Percentiles rank a stretch among this genome's conserved stretches.
Conservation (phyloP, 345 rosid species). For the Ceriops decandra region DNA sequence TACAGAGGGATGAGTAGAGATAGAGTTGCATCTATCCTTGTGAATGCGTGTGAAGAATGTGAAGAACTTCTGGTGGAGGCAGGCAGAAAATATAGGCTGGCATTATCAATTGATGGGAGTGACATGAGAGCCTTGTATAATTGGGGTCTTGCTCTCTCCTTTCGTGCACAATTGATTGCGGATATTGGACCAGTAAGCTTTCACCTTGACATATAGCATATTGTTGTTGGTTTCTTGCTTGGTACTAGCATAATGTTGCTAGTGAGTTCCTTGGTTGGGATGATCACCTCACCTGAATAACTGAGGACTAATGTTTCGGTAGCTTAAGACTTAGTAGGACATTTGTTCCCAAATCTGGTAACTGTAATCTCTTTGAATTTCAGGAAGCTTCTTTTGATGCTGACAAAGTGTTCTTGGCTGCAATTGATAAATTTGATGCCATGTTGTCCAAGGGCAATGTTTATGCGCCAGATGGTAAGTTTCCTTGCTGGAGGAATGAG, state of each 20-base stretch:
- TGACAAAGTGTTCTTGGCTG: conserved; percentile 71
- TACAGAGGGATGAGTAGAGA: conserved; percentile 30
- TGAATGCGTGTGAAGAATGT: conserved; percentile 58
- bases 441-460: conserved; percentile 63
- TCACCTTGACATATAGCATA: neutral
- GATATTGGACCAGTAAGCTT: conserved; percentile 71
- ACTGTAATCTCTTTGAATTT: conserved; percentile 14
- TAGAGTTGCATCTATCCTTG: conserved; percentile 40
- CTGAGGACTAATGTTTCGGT: neutral
- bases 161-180: conserved; percentile 68
- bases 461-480: conserved; percentile 61
- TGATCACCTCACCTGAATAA: no score
- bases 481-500: neutral
- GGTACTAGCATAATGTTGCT: no score
- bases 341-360: neutral
- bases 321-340: neutral
- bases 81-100: conserved; percentile 59
- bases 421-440: conserved; percentile 63
- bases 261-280: neutral
- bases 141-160: conserved; percentile 76
- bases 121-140: conserved; percentile 64
- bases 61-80: conserved; percentile 67
- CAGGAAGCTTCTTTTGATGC: conserved; percentile 72
- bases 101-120: conserved; percentile 57
- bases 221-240: neutral